Percentiles rank a stretch among this genome's conserved stretches.
phyloP scores from a whole-genome alignment of 306 rosid species.

The Potentilla sterilis region DNA sequence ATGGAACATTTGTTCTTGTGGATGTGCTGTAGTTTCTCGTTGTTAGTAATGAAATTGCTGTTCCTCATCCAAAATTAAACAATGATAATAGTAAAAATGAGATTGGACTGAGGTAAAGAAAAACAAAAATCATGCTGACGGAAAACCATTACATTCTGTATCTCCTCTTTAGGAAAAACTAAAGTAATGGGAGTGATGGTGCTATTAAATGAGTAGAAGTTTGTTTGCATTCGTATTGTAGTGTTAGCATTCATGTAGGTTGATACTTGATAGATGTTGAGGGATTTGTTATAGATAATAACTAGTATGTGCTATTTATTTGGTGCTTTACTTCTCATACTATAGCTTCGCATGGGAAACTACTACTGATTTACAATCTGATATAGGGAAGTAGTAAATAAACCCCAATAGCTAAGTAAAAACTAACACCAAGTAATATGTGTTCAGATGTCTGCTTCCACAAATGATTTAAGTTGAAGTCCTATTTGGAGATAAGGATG shows the following conservation, averaged over 20 bases:
- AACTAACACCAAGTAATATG: not conserved
- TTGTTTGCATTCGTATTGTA: too few relatives aligned
- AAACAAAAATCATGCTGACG: not conserved
- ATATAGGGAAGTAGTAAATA: not conserved
- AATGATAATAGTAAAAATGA: not conserved
- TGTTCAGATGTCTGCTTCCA: not conserved
- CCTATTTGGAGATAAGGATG: not conserved
- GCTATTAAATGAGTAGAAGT: too few relatives aligned
- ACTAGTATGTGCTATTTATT: not conserved
- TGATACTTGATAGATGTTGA: not conserved
- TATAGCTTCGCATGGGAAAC: not conserved
- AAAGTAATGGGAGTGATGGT: not conserved
- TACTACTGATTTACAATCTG: not conserved
- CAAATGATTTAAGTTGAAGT: not conserved
- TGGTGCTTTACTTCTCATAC: not conserved
- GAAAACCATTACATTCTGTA: not conserved
- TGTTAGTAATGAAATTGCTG: not conserved
- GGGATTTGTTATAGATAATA: not conserved
- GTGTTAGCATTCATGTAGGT: not conserved
- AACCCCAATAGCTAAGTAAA: not conserved
- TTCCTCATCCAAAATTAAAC: not conserved
- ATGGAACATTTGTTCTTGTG: not conserved
- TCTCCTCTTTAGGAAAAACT: not conserved
- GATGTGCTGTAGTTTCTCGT: not conserved
- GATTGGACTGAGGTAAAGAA: not conserved